These are phyloP conservation scores for Elaeis guineensis DNA, from an alignment of 176 grass and related monocot genomes.

Conservation along the genomic window DNA sequence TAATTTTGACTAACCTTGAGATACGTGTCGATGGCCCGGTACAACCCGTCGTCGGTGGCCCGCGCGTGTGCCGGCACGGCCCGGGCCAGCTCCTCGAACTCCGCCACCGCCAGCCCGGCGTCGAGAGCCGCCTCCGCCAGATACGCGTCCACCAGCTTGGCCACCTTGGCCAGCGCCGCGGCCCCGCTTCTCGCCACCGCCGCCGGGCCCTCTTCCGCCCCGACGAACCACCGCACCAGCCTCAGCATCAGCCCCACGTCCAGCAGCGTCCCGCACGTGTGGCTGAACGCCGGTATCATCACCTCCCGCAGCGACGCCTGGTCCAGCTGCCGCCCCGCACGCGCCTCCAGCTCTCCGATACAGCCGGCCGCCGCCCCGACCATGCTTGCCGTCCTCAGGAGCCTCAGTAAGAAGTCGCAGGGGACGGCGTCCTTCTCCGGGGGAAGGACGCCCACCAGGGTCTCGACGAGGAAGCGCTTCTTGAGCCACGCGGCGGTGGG, in stretches of 20 bases:
- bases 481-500: slow-evolving; percentile 83
- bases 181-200: slow-evolving; percentile 22
- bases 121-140: slow-evolving; percentile 76
- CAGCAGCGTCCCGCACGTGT: slow-evolving; percentile 57
- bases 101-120: slow-evolving; percentile 46
- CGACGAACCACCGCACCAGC: slow-evolving; percentile 52
- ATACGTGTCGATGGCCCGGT: slow-evolving; percentile 87
- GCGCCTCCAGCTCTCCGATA: slow-evolving; percentile 62
- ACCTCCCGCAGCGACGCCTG: slow-evolving; percentile 69
- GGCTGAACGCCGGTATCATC: slow-evolving; percentile 83
- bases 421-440: slow-evolving; percentile 31
- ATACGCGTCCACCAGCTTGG: slow-evolving; percentile 79
- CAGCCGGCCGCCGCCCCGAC: slow-evolving; percentile 58
- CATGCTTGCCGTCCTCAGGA: slow-evolving; percentile 77
- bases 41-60: slow-evolving; percentile 73
- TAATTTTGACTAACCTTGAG: slow-evolving; percentile 57
- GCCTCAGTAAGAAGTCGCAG: slow-evolving; percentile 73
- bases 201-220: slow-evolving; percentile 4
- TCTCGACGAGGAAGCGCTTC: slow-evolving; percentile 72
- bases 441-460: slow-evolving; percentile 72
- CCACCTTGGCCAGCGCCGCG: slow-evolving; percentile 46
- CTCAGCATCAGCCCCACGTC: slow-evolving; percentile 74
- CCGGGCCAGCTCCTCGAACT: slow-evolving; percentile 74
- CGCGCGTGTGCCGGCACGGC: slow-evolving; percentile 66
- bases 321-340: slow-evolving; percentile 59